Evolutionary conservation across 1,284 basidiomycete species (phyloP).

Genomic region (Singerocomus rubriflavus): DNA sequence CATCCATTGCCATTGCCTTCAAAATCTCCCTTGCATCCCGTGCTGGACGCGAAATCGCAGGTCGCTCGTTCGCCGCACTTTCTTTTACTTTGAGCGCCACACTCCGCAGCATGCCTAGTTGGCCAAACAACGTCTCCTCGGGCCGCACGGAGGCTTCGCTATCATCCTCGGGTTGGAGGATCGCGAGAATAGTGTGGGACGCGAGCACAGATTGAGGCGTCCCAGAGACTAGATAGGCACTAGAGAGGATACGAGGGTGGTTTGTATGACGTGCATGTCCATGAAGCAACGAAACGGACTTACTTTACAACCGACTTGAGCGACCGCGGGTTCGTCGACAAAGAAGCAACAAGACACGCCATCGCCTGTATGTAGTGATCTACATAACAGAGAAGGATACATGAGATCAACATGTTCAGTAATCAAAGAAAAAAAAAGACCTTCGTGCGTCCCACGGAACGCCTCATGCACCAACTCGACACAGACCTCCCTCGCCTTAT

Average conservation of each 20-base stretch:
- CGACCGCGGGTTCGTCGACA: constrained; percentile 64
- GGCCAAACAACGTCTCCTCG: constrained; percentile 60
- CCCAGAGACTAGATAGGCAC: constrained; percentile 56
- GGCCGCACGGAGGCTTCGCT: not conserved
- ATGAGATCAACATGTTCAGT: not conserved
- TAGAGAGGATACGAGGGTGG: constrained; percentile 23
- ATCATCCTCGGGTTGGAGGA: constrained; percentile 11
- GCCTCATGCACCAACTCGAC: constrained; percentile 77
- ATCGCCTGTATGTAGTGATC: constrained; percentile 74
- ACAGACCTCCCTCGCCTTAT: constrained; percentile 70
- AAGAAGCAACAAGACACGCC: constrained; percentile 63
- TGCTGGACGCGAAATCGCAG: constrained; percentile 78
- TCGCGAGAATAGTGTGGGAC: constrained; percentile 60
- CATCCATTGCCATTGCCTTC: constrained; percentile 36
- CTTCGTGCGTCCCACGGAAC: constrained; percentile 72
- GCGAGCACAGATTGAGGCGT: constrained; percentile 62
- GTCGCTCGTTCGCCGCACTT: constrained; percentile 67
- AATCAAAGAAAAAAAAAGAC: constrained; percentile 34
- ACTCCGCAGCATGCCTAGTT: constrained; percentile 56
- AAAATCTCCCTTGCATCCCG: constrained; percentile 82
- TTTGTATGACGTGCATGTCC: too few relatives aligned
- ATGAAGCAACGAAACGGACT: too few relatives aligned
- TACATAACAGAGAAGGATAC: constrained; percentile 32
- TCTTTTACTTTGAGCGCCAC: constrained; percentile 75
- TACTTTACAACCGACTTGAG: constrained; percentile 71